These are phyloP conservation scores for Dioscorea dumetorum DNA, from an alignment of 106 monocot genomes.

Conservation along the genomic window DNA sequence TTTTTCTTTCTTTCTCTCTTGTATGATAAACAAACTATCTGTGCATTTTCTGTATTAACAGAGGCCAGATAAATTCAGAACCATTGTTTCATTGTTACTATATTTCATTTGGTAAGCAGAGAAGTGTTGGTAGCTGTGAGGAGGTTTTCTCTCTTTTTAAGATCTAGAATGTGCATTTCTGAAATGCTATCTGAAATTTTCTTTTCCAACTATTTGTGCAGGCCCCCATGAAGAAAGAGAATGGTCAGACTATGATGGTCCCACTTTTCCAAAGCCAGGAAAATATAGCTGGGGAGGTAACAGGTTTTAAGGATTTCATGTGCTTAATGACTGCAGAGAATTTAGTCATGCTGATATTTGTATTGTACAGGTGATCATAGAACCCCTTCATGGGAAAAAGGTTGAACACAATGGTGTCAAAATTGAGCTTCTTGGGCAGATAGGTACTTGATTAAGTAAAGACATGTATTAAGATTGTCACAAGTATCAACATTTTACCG, in stretches of 20 bases:
- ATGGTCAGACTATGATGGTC: constrained; percentile 68
- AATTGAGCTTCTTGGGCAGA: constrained; percentile 92
- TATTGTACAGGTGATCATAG: constrained; percentile 58
- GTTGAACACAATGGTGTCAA: constrained; percentile 91
- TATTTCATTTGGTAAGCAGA: not conserved
- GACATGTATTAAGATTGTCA: not conserved
- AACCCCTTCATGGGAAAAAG: constrained; percentile 87
- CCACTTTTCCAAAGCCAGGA: constrained; percentile 91
- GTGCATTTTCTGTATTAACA: not conserved
- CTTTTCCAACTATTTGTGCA: constrained; percentile 12
- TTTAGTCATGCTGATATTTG: not conserved
- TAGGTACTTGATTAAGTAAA: constrained; percentile 33
- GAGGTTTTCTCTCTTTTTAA: not conserved
- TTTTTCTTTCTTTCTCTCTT: too few relatives aligned
- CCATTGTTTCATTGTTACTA: not conserved
- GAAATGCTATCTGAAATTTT: not conserved
- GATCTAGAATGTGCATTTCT: not conserved
- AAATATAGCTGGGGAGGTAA: constrained; percentile 83
- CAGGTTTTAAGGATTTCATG: not conserved
- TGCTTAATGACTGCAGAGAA: not conserved
- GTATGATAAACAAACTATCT: not conserved
- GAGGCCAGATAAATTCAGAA: not conserved
- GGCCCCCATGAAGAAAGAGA: constrained; percentile 90
- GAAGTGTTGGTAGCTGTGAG: not conserved
- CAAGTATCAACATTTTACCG: too few relatives aligned